Evolutionary conservation across 208 protist species (phyloP).

Genomic region (Strigomonas galati): DNA sequence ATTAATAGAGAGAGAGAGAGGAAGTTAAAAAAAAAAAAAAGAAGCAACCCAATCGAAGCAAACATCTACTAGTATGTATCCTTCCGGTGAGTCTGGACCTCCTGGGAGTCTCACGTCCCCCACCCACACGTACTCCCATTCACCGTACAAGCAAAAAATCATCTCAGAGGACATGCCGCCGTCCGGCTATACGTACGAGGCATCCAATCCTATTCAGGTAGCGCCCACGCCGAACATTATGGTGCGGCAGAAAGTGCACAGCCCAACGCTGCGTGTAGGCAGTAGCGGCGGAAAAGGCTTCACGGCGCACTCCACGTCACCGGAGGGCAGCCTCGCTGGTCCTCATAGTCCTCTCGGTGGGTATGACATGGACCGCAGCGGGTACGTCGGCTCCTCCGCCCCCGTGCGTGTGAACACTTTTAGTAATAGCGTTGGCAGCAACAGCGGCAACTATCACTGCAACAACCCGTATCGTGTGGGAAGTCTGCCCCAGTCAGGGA

Average conservation of each 20-base stretch:
- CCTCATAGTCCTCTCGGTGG: neutral
- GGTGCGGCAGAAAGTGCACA: constrained; percentile 8
- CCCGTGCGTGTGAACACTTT: too few relatives aligned
- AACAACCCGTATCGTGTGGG: constrained; percentile 32
- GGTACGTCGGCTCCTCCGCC: neutral
- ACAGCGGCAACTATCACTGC: neutral
- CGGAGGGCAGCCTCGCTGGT: neutral
- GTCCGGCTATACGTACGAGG: constrained; percentile 8
- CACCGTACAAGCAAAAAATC: constrained; percentile 28
- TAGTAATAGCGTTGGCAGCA: too few relatives aligned
- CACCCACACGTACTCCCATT: constrained; percentile 31
- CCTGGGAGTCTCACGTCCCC: constrained; percentile 4
- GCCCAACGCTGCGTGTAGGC: neutral
- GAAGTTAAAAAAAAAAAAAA: constrained; percentile 7
- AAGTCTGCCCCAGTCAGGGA: too few relatives aligned
- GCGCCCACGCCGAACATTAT: constrained; percentile 23
- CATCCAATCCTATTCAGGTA: constrained; percentile 35
- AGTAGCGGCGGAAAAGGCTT: neutral
- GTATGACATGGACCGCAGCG: neutral
- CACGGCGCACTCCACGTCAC: too few relatives aligned
- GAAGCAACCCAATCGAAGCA: neutral
- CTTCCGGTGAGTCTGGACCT: neutral
- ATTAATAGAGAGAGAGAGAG: too few relatives aligned
- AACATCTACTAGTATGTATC: constrained; percentile 14
- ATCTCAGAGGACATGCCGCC: constrained; percentile 16